Percentiles rank a stretch among this genome's conserved stretches.
Conservation (phyloP, 306 rosid genomes). For the Begonia loranthoides region DNA sequence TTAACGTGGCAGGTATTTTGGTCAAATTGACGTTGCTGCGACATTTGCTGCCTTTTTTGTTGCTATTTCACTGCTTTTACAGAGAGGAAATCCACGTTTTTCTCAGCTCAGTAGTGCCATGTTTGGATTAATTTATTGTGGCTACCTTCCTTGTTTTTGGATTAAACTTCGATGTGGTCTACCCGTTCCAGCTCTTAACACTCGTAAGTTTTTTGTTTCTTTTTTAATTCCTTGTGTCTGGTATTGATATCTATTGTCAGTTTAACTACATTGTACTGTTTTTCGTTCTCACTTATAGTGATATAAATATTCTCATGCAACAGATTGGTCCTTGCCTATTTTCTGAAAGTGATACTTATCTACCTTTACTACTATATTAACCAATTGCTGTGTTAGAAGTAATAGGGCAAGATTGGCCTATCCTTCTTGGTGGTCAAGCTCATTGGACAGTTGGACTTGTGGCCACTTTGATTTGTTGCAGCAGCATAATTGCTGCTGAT, state of each 20-base stretch:
- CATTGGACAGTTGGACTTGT: constrained; percentile 98
- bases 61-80: constrained; percentile 68
- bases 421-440: constrained; percentile 48
- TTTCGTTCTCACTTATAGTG: too few species aligned
- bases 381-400: constrained; percentile 17
- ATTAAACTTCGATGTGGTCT: constrained; percentile 96
- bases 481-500: constrained; percentile 90
- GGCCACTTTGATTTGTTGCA: constrained; percentile 71
- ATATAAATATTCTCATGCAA: too few species aligned
- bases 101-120: constrained; percentile 89
- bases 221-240: background rate
- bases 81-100: constrained; percentile 88
- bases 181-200: constrained; percentile 81
- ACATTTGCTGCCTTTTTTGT: constrained; percentile 84
- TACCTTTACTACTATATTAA: too few species aligned
- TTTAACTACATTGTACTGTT: too few species aligned
- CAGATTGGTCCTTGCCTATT: too few species aligned
- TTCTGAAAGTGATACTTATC: too few species aligned
- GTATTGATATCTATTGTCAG: too few species aligned
- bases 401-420: constrained; percentile 38
- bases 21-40: constrained; percentile 87
- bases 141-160: constrained; percentile 98
- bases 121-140: constrained; percentile 89
- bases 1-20: constrained; percentile 49
- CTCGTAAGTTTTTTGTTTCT: constrained; percentile 35